Conservation (phyloP, 352 stramenopile genomes). For the Globisporangium solare region DNA sequence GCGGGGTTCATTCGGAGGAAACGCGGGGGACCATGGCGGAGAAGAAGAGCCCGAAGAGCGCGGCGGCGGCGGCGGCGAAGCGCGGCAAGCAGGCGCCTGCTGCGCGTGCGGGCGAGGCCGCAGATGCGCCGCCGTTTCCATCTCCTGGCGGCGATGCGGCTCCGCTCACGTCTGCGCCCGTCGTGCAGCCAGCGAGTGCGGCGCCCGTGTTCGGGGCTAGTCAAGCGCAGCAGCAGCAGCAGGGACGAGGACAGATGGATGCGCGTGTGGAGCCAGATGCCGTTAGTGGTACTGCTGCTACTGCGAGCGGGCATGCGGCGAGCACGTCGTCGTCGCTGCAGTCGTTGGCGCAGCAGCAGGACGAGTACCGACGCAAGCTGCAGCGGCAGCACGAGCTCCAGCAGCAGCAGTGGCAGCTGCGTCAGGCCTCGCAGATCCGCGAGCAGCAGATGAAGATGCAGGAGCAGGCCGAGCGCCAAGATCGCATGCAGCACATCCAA, state of each 20-base stretch:
- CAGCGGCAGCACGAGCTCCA: slow-evolving; percentile 20
- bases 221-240: neutral
- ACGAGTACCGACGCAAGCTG: slow-evolving; percentile 30
- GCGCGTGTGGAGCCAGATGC: neutral
- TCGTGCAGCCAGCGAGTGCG: no score
- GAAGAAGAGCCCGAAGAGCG: neutral
- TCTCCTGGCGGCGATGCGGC: no score
- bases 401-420: slow-evolving; percentile 5
- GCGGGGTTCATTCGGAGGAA: neutral
- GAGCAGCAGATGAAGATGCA: slow-evolving; percentile 13
- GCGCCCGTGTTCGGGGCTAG: neutral
- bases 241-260: neutral
- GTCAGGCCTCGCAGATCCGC: slow-evolving; percentile 16
- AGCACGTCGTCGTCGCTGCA: slow-evolving; percentile 17
- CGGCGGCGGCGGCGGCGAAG: slow-evolving; percentile 1
- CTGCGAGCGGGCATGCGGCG: neutral
- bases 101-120: neutral
- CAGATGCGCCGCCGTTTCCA: neutral
- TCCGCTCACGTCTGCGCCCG: no score
- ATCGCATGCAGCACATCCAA: slow-evolving; percentile 39
- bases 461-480: slow-evolving; percentile 9
- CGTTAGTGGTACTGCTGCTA: neutral
- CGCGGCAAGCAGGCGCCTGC: slow-evolving; percentile 3
- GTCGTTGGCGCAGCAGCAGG: slow-evolving; percentile 31
- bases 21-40: slow-evolving; percentile 1